Evolutionary conservation across 2,329 filamentous ascomycete species (phyloP).

Genomic region (Penicillium freii): DNA sequence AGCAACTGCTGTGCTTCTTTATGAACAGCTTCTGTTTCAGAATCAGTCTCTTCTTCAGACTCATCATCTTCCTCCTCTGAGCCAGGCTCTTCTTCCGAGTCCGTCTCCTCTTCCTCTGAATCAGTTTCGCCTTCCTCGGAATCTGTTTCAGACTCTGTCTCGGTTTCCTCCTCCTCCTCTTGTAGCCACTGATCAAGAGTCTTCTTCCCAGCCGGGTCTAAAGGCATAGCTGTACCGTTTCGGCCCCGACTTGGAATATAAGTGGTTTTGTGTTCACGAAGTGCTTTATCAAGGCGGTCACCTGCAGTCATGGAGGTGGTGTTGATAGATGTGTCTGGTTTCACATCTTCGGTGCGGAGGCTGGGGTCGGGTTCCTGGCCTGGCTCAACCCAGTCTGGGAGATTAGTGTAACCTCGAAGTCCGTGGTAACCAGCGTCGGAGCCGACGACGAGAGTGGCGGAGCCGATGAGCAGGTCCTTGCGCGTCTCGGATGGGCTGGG

Average conservation of each 20-base stretch:
- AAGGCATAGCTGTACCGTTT: conserved; percentile 21
- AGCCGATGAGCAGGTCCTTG: conserved; percentile 75
- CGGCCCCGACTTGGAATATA: conserved; percentile 8
- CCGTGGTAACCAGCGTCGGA: conserved; percentile 71
- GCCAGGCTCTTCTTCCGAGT: conserved; percentile 43
- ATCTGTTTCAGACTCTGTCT: conserved; percentile 53
- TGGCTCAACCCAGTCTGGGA: conserved; percentile 81
- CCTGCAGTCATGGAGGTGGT: conserved; percentile 40
- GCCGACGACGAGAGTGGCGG: conserved; percentile 79
- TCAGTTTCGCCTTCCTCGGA: conserved; percentile 45
- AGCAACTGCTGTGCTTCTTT: conserved; percentile 24
- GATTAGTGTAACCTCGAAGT: conserved; percentile 70
- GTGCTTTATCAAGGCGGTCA: conserved; percentile 43
- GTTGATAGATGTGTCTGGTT: conserved; percentile 33
- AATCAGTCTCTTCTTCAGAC: conserved; percentile 44
- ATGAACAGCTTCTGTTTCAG: conserved; percentile 21
- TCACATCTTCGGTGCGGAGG: conserved; percentile 62
- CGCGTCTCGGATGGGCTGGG: conserved; percentile 85
- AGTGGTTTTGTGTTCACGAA: conserved; percentile 42
- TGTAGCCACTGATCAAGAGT: conserved; percentile 91
- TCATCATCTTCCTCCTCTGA: conserved; percentile 43
- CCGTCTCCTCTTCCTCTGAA: conserved; percentile 48
- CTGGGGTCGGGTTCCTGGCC: conserved; percentile 76
- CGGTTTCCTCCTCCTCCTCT: conserved; percentile 53
- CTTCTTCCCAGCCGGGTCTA: conserved; percentile 60